These are phyloP conservation scores for Fusarium luffae DNA, from an alignment of 2,329 filamentous ascomycete genomes.

Conservation along the genomic window DNA sequence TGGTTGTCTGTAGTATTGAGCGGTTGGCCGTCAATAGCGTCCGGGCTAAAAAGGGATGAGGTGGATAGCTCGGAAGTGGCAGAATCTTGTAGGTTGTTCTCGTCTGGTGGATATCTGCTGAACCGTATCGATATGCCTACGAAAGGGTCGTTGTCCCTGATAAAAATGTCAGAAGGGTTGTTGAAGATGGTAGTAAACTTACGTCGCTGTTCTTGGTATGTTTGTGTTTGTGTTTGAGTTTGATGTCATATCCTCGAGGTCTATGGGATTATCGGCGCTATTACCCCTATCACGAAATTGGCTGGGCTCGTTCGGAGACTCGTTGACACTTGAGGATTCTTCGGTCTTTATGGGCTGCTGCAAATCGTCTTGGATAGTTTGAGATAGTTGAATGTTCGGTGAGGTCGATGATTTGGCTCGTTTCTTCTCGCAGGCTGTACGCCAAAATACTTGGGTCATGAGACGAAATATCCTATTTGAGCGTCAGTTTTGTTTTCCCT, in stretches of 20 bases:
- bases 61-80: no score
- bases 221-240: no score
- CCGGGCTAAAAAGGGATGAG: no score
- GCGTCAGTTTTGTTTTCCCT: not conserved
- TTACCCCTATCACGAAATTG: not conserved
- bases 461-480: slow-evolving; percentile 18
- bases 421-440: slow-evolving; percentile 16
- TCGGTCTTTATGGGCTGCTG: rapidly evolving
- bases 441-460: slow-evolving; percentile 27
- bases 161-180: no score
- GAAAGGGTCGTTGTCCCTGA: no score
- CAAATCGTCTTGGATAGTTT: not conserved
- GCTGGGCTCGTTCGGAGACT: not conserved
- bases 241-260: slow-evolving; percentile 14
- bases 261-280: slow-evolving; percentile 14
- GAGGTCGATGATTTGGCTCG: not conserved
- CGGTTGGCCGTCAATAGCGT: no score
- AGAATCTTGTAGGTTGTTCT: no score
- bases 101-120: no score
- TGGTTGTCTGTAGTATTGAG: no score
- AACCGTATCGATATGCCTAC: no score
- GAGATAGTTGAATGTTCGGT: rapidly evolving
- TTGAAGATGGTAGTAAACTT: no score
- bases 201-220: no score
- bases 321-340: not conserved